Conservation (phyloP, 1,284 basidiomycete species). For the Boletellus deceptivus region DNA sequence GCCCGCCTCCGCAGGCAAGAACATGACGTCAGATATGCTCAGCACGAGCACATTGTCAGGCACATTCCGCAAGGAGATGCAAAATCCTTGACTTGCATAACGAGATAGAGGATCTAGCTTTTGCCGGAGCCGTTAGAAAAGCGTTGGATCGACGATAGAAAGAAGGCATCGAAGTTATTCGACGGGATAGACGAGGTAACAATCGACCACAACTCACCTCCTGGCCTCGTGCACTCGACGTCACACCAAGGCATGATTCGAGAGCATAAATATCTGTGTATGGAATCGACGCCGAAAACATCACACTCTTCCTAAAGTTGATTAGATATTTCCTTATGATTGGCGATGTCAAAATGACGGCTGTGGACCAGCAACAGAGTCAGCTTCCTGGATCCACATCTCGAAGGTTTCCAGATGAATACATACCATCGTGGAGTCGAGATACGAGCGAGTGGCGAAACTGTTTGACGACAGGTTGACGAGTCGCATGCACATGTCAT, state of each 20-base stretch:
- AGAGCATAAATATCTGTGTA: conserved; percentile 47
- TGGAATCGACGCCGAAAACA: conserved; percentile 51
- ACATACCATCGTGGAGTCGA: conserved; percentile 72
- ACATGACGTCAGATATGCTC: not conserved
- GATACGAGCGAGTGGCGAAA: too few relatives aligned
- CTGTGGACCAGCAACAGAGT: conserved; percentile 27
- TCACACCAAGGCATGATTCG: conserved; percentile 22
- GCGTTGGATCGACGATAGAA: not conserved
- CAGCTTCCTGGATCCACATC: not conserved
- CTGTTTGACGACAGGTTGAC: too few relatives aligned
- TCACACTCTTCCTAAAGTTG: conserved; percentile 60
- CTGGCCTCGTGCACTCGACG: conserved; percentile 14
- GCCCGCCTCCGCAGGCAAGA: not conserved
- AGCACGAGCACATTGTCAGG: conserved; percentile 12
- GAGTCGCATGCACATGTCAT: too few relatives aligned
- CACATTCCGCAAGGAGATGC: conserved; percentile 5
- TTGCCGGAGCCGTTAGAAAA: conserved; percentile 17
- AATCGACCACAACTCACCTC: conserved; percentile 25
- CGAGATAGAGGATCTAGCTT: conserved; percentile 2
- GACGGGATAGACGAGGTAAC: not conserved
- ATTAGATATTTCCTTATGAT: conserved; percentile 51
- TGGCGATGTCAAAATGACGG: conserved; percentile 49
- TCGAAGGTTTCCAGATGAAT: conserved; percentile 22
- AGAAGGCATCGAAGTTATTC: not conserved
- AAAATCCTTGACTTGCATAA: conserved; percentile 15